Evolutionary conservation across 345 rosid species (phyloP), one percentile per base, ranked within the genome.

Genomic region (Leavenworthia alabamica): DNA sequence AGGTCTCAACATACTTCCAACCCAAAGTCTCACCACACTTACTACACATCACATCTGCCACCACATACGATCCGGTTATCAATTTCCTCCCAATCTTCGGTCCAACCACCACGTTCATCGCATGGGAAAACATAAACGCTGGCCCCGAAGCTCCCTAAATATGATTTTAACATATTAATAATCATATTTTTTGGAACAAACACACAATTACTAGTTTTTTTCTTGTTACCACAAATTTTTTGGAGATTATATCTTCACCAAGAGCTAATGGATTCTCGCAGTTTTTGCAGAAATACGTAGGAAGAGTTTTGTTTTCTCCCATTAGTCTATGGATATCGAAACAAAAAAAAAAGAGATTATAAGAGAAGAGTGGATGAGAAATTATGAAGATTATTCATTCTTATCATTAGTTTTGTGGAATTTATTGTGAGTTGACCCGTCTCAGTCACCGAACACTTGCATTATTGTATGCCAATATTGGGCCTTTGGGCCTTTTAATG

Each of bases 1-100:
- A 85, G 19, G 96, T 90, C 77, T 86, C 80, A 62, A 80, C 84
- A 31, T 85, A 88, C 66, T 85, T 88, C 96, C 96, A 88, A 6
- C 96, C 96, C 71, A 88, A 74, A 50, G 73, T 76, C 68, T 81
- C 75, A 6, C 61, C 79, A 76, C 96, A 88, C 65, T 88, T 84
- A 0, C 73, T 75, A 43, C 96, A 88, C 35, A 62, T 55, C 56
- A 85, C 73, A 69, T 85, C 96, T 9, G 89, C 89, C 56, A 88
- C 96, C 0, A 90, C 81, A 77, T 85, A 90, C 59, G 86, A 86
- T 31, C 96, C 92, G 0, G 96, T 83, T 53, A 81, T 12, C 41
- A 88, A 64, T 39, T 76, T 74, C 74, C 96, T 76, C 67, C 82
- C 89, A 64, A 81, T 86, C 74, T 80, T 85, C 22, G 81, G 86